Evolutionary conservation across 2,329 filamentous ascomycete species (phyloP), one percentile per base, ranked within the genome.

Genomic region (Xylariaceae sp.): DNA sequence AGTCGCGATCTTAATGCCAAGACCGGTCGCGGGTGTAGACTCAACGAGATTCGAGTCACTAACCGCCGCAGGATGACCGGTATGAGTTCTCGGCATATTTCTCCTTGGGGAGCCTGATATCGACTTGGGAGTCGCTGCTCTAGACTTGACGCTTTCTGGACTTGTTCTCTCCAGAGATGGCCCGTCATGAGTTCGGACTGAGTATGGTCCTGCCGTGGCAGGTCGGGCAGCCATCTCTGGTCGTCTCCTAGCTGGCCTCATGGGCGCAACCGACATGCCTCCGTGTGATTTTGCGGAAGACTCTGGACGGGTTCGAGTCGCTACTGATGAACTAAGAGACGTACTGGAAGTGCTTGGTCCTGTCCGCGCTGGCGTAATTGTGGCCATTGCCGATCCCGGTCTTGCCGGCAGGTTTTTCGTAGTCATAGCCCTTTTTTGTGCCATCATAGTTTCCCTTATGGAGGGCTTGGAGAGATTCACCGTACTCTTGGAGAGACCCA

Each of bases 391-490:
- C 39, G 84, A 87, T 8, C 83, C 84, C 1, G 85, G 85, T 7
- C 85, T 76, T 23, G 78, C 70, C 9, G 82, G 84, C 1, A 85
- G 71, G 56, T 79, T 82, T 61, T 76, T 80, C 55, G 78, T 71
- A 42, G 80, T 75, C 66, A 83, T 66, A 30, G 82, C 84, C 68
- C 79, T 90, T 75, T 91, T 92, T 70, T 93, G 88, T 4, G 91
- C 92, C 69, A 91, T 77, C 80, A 97, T 92, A 2, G 90, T 81
- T 68, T 96, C 92, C 64, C 90, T 88, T 30, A 97, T 75, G 9
- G 89, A 89, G 9, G 85, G 82, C 62, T 87, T 87, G 47, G 80
- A 73, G 30, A 77, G 72, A 2, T 79, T 76, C 72, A 80, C 82
- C 11, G 83, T 85, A 68, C 84, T 87, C 72, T 83, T 85, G 1